Evolutionary conservation across 208 protist species (phyloP).

Genomic region (Borovskyia barvae): DNA sequence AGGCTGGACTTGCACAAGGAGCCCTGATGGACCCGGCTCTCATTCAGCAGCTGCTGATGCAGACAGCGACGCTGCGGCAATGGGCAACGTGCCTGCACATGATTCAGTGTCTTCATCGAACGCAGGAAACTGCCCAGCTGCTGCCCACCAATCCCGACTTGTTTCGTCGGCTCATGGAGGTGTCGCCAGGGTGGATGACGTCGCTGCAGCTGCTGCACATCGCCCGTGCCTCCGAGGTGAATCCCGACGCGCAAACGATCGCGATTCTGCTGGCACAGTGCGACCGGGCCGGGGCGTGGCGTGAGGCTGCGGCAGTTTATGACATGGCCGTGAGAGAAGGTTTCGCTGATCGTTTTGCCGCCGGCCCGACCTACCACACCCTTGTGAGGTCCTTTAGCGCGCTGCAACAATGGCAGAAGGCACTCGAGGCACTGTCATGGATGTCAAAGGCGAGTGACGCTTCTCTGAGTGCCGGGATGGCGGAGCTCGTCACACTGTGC

Average conservation of each 20-base stretch:
- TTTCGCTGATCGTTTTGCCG: slow-evolving; percentile 56
- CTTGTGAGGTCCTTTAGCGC: slow-evolving; percentile 72
- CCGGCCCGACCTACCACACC: slow-evolving; percentile 63
- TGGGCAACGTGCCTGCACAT: slow-evolving; percentile 79
- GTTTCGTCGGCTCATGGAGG: slow-evolving; percentile 58
- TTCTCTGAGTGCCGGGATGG: slow-evolving; percentile 61
- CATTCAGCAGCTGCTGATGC: slow-evolving; percentile 54
- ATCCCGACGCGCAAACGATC: slow-evolving; percentile 58
- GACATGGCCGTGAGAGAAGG: slow-evolving; percentile 65
- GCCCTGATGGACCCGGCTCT: slow-evolving; percentile 55
- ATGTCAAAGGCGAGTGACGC: slow-evolving; percentile 78
- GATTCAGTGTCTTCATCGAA: slow-evolving; percentile 53
- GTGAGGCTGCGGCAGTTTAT: slow-evolving; percentile 69
- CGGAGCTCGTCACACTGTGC: slow-evolving; percentile 76
- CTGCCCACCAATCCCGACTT: slow-evolving; percentile 56
- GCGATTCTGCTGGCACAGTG: slow-evolving; percentile 62
- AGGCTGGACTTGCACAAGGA: slow-evolving; percentile 62
- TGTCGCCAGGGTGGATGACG: slow-evolving; percentile 57
- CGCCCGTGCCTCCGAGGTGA: slow-evolving; percentile 51
- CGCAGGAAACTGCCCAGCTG: slow-evolving; percentile 62
- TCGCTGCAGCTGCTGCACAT: slow-evolving; percentile 62
- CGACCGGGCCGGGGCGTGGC: slow-evolving; percentile 65
- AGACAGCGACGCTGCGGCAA: slow-evolving; percentile 56
- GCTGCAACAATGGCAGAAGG: slow-evolving; percentile 79
- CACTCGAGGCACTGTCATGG: slow-evolving; percentile 80